phyloP scores from a whole-genome alignment of 2,329 filamentous ascomycete genomes.

The Nothophoma quercina region DNA sequence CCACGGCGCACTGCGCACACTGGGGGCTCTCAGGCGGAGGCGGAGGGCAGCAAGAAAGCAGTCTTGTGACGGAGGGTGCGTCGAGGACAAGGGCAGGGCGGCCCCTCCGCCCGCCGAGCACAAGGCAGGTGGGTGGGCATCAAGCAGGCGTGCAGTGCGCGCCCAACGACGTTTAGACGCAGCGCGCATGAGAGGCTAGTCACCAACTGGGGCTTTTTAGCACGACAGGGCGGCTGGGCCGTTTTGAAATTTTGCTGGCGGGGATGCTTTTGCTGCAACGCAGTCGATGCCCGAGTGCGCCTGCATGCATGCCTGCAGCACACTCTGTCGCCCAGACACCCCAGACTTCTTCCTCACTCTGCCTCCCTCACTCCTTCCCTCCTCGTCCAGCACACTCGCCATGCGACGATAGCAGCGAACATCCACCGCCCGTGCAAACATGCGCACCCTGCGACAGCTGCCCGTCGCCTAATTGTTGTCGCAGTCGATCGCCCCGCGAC shows the following conservation, averaged over 20 bases:
- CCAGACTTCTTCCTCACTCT: slow-evolving; percentile 20
- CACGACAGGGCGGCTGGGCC: slow-evolving; percentile 23
- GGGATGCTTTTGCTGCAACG: slow-evolving; percentile 25
- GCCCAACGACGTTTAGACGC: slow-evolving; percentile 36
- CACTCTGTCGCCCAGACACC: slow-evolving; percentile 19
- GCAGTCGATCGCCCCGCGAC: slow-evolving; percentile 25
- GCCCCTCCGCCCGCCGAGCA: background rate
- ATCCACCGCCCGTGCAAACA: slow-evolving; percentile 7
- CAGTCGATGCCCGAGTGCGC: slow-evolving; percentile 33
- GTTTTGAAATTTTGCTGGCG: slow-evolving; percentile 38
- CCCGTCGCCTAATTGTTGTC: slow-evolving; percentile 27
- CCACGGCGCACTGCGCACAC: slow-evolving; percentile 8
- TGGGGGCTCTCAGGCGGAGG: background rate
- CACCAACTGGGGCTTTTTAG: slow-evolving; percentile 25
- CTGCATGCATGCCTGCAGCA: slow-evolving; percentile 27
- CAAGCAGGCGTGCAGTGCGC: slow-evolving; percentile 23
- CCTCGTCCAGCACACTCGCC: slow-evolving; percentile 10
- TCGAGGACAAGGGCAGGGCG: background rate
- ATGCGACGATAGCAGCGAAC: slow-evolving; percentile 22
- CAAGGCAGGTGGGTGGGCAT: slow-evolving; percentile 12
- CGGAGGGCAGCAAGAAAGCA: background rate
- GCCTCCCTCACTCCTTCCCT: slow-evolving; percentile 10
- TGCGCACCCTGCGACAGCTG: slow-evolving; percentile 21
- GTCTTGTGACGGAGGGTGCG: slow-evolving; percentile 11
- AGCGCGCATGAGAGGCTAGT: slow-evolving; percentile 31